Conservation (phyloP, 345 rosid species). For the Physaria fendleri region DNA sequence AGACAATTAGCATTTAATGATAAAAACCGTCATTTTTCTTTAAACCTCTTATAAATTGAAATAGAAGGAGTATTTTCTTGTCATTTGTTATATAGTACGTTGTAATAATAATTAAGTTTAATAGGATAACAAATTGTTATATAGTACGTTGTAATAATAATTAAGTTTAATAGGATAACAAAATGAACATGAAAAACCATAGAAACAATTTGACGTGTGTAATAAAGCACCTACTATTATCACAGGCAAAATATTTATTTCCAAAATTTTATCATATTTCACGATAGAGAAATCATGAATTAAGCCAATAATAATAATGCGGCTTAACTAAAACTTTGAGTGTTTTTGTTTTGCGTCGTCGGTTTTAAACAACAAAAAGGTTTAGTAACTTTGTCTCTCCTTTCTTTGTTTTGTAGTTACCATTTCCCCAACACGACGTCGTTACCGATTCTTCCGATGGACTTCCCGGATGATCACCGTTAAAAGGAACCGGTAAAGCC, state of each 20-base stretch:
- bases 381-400: constrained; percentile 31
- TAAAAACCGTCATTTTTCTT: no score
- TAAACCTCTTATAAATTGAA: no score
- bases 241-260: constrained; percentile 7
- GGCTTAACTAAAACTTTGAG: constrained; percentile 8
- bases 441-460: constrained; percentile 86
- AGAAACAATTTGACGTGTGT: background rate
- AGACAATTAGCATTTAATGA: no score
- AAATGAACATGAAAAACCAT: background rate
- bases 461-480: constrained; percentile 44
- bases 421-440: constrained; percentile 63
- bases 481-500: background rate
- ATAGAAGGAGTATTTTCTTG: no score
- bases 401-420: constrained; percentile 13
- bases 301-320: constrained; percentile 34
- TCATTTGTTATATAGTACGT: no score
- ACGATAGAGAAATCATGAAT: constrained; percentile 53
- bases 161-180: background rate
- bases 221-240: background rate
- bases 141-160: no score
- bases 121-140: background rate
- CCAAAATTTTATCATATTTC: constrained; percentile 49
- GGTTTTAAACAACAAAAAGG: constrained; percentile 49
- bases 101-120: no score
- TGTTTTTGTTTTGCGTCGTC: constrained; percentile 14